Conservation (phyloP, 2,329 filamentous ascomycete species). For the Neofusicoccum ribis region DNA sequence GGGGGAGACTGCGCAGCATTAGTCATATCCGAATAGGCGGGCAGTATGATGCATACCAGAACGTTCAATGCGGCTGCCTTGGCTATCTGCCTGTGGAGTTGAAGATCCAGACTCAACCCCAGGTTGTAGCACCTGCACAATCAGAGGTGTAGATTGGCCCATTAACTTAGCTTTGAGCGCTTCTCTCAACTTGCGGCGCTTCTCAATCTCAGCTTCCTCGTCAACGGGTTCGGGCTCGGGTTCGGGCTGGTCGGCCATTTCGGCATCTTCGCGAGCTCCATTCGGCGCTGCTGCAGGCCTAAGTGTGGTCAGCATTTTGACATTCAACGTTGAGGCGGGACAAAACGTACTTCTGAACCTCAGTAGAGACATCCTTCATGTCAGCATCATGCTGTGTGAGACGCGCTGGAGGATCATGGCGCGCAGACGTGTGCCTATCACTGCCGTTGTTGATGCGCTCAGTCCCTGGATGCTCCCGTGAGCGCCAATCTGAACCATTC, state of each 20-base stretch:
- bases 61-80: constrained; percentile 31
- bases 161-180: constrained; percentile 82
- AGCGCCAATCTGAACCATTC: constrained; percentile 17
- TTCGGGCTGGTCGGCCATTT: constrained; percentile 37
- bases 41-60: constrained; percentile 42
- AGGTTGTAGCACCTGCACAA: constrained; percentile 71
- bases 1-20: constrained; percentile 28
- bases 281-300: not conserved
- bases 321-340: not conserved
- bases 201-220: constrained; percentile 80
- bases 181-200: constrained; percentile 79
- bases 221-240: constrained; percentile 51
- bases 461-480: constrained; percentile 15
- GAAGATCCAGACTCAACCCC: constrained; percentile 59
- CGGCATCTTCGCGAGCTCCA: not conserved
- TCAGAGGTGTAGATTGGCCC: constrained; percentile 67
- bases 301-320: not conserved
- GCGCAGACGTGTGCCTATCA: not conserved
- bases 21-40: not conserved
- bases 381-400: not conserved
- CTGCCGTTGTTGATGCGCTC: not conserved
- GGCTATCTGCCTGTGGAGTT: constrained; percentile 53
- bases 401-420: not conserved
- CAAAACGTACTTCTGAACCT: not conserved
- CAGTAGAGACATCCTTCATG: not conserved